Evolutionary conservation across 169 alveolate genomes (phyloP), one percentile per base, ranked within the genome.

Genomic region (Plasmodium coatneyi): DNA sequence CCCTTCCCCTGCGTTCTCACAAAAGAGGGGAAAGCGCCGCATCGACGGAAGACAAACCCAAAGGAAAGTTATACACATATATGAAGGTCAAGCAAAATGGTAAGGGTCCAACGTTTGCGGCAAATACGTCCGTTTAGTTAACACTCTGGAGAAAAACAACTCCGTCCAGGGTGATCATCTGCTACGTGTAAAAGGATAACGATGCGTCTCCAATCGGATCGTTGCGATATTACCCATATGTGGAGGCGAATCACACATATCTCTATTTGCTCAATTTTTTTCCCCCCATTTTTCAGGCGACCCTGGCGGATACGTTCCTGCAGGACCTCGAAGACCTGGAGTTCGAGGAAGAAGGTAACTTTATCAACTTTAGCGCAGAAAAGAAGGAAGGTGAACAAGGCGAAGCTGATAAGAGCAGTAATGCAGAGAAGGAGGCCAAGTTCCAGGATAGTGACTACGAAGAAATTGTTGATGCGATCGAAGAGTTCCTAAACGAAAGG

Each of bases 391-490:
- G 30, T 22, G 76, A 10, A 7, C 10, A 19, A 22, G 36, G n/a
- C 4, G 76, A 66, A 66, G 19, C 1, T 14, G 76, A n/a, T 0
- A 66, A 66, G n/a, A 12, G 16, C 39, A 43, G 87, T 49, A 7
- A 43, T 7, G 32, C 80, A 60, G 92, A 82, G 49, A 82, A 5
- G 46, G 46, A 39, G 36, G 30, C 79, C 34, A 70, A 28, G 19
- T 32, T 56, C 39, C 74, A 70, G 25, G 71, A 30, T 22, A 36
- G 5, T 19, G 76, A 95, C 46, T 96, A 96, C 56, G 95, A 95
- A 78, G 96, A 96, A 30, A 96, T 96, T 25, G 89, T 95, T 6
- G 97, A 96, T 89, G 97, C 97, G 22, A 96, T 96, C 2, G 96
- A 66, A 43, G 97, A 96, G 92, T 96, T 87, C 71, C 81, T 93